Conservation (phyloP, 73 alveolate genomes). For the Urostyla sp. region DNA sequence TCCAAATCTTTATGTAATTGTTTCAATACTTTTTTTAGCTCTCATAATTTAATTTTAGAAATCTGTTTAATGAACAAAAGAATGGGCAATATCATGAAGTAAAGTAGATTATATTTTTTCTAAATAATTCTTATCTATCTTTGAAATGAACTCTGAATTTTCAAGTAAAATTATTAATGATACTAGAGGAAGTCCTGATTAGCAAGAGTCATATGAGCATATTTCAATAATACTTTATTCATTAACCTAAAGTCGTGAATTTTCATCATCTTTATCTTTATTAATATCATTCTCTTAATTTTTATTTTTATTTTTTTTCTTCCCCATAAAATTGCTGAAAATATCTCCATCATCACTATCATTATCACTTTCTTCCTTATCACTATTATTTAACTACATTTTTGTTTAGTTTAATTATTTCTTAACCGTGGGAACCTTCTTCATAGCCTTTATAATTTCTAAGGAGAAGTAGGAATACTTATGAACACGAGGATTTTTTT, state of each 20-base stretch:
- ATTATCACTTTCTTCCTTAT: slow-evolving; percentile 45
- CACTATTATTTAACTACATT: not conserved
- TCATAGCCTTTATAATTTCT: slow-evolving; percentile 26
- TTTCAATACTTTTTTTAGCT: slow-evolving; percentile 1
- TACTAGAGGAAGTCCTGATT: slow-evolving; percentile 54
- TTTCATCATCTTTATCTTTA: slow-evolving; percentile 34
- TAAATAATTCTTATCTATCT: slow-evolving; percentile 54
- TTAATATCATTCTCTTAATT: slow-evolving; percentile 13
- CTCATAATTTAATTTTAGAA: slow-evolving; percentile 1
- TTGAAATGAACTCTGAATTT: not conserved
- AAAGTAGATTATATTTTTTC: not conserved
- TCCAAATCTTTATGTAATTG: not conserved
- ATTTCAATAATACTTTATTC: slow-evolving; percentile 45
- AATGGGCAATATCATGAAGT: not conserved
- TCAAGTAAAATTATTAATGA: slow-evolving; percentile 30
- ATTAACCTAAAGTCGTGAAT: slow-evolving; percentile 33
- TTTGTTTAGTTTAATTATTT: slow-evolving; percentile 46
- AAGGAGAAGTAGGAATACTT: slow-evolving; percentile 21
- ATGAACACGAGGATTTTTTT: not conserved
- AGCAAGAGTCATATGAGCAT: slow-evolving; percentile 27
- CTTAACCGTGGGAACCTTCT: slow-evolving; percentile 56
- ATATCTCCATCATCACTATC: slow-evolving; percentile 61
- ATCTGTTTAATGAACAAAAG: slow-evolving; percentile 4
- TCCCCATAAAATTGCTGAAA: slow-evolving; percentile 65
- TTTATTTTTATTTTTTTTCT: not conserved